Evolutionary conservation across 352 stramenopile genomes (phyloP).

Genomic region (Globisporangium nodosum): DNA sequence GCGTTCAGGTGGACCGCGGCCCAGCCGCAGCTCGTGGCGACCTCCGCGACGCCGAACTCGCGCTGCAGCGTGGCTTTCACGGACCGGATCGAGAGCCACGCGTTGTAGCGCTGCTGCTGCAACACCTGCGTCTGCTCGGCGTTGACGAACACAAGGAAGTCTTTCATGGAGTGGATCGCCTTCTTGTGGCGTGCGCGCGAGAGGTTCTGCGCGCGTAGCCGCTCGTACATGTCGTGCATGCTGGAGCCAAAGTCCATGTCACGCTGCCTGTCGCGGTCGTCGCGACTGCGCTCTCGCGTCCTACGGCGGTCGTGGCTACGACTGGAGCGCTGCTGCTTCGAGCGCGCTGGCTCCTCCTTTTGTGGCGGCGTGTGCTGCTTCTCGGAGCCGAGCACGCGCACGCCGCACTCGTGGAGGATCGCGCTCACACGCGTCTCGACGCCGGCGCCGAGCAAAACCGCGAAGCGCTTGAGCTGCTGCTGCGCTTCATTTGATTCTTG

Average conservation of each 20-base stretch:
- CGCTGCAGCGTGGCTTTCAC: conserved; percentile 38
- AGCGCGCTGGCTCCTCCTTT: background rate
- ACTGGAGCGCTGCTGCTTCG: conserved; percentile 1
- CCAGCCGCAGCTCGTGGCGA: conserved; percentile 52
- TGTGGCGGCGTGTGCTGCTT: background rate
- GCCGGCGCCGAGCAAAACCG: conserved; percentile 31
- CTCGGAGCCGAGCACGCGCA: conserved; percentile 18
- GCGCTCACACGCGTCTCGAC: conserved; percentile 45
- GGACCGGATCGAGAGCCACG: conserved; percentile 54
- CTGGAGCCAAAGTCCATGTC: conserved; percentile 57
- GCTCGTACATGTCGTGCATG: conserved; percentile 34
- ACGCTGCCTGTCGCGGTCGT: conserved; percentile 4
- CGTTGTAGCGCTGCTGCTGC: conserved; percentile 34
- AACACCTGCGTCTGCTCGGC: conserved; percentile 25
- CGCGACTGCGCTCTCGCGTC: conserved; percentile 2
- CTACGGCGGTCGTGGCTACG: background rate
- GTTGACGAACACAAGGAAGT: conserved; percentile 35
- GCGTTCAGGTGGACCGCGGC: conserved; percentile 55
- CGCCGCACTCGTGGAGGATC: conserved; percentile 48
- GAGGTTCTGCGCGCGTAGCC: conserved; percentile 12
- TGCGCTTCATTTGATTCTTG: background rate
- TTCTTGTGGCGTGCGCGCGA: conserved; percentile 21
- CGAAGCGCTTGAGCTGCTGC: conserved; percentile 38
- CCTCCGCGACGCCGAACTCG: conserved; percentile 42
- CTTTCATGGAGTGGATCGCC: conserved; percentile 30